These are phyloP conservation scores for Schizonepeta tenuifolia DNA, from an alignment of 257 asterid genomes.

Conservation along the genomic window DNA sequence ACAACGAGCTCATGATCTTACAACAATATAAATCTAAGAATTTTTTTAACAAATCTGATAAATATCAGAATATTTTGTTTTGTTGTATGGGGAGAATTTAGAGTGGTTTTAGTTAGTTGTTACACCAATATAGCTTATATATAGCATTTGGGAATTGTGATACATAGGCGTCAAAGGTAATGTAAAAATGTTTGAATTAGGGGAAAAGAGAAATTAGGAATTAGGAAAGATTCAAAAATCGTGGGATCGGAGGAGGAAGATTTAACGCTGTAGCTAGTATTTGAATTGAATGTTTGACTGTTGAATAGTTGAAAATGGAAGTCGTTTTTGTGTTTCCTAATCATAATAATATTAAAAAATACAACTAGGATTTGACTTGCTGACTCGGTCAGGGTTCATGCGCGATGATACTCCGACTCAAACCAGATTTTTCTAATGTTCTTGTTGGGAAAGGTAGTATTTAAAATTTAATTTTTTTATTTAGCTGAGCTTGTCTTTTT, in stretches of 20 bases:
- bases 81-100: constrained; percentile 9
- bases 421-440: constrained; percentile 12
- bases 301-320: constrained; percentile 38
- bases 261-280: constrained; percentile 15
- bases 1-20: constrained; percentile 37
- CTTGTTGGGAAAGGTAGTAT: constrained; percentile 5
- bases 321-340: constrained; percentile 24
- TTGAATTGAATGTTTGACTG: constrained; percentile 46
- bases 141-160: no score
- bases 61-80: neutral
- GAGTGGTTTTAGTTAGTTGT: neutral
- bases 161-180: constrained; percentile 21
- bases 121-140: neutral
- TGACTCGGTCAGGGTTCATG: constrained; percentile 38
- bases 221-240: constrained; percentile 42
- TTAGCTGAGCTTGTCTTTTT: neutral
- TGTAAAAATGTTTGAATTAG: constrained; percentile 34
- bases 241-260: constrained; percentile 19
- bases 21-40: neutral
- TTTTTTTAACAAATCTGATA: neutral
- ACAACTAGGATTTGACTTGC: constrained; percentile 32
- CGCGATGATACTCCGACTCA: constrained; percentile 28
- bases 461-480: neutral
- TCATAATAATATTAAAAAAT: neutral
- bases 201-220: constrained; percentile 33